Percentiles rank a stretch among this genome's conserved stretches.
Conservation (phyloP, 495 filamentous ascomycete genomes). For the Penicillium simplicissimum region DNA sequence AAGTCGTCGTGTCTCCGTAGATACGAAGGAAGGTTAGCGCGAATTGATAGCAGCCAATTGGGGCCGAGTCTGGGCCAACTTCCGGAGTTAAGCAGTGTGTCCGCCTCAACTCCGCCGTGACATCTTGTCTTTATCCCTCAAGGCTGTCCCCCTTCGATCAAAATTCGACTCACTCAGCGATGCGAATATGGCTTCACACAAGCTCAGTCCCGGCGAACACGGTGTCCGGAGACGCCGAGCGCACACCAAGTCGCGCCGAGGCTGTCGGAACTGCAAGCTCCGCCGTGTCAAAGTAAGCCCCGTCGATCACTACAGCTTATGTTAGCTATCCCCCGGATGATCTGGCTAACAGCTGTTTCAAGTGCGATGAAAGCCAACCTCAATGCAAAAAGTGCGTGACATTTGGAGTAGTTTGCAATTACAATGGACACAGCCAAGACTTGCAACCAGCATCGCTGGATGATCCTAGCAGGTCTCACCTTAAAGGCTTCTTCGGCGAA, state of each 20-base stretch:
- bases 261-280: slow-evolving; percentile 47
- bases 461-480: neutral
- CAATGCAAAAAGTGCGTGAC: slow-evolving; percentile 35
- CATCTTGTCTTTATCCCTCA: neutral
- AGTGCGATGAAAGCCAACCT: slow-evolving; percentile 45
- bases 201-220: neutral
- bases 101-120: neutral
- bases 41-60: slow-evolving; percentile 3
- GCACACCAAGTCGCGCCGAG: slow-evolving; percentile 37
- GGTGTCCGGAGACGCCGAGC: slow-evolving; percentile 18
- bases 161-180: neutral
- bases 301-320: neutral
- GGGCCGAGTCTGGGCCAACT: neutral
- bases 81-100: slow-evolving; percentile 14
- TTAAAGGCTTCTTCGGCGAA: slow-evolving; percentile 11
- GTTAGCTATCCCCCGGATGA: neutral
- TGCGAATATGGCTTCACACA: neutral
- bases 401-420: slow-evolving; percentile 43
- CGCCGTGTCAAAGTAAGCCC: slow-evolving; percentile 41
- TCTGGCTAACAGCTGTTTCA: neutral
- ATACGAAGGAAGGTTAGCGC: slow-evolving; percentile 11
- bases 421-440: slow-evolving; percentile 26
- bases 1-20: neutral
- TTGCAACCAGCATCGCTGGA: slow-evolving; percentile 28
- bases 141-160: neutral